Conservation (phyloP, 139 green algal genomes). For the Tetraselmis chui region DNA sequence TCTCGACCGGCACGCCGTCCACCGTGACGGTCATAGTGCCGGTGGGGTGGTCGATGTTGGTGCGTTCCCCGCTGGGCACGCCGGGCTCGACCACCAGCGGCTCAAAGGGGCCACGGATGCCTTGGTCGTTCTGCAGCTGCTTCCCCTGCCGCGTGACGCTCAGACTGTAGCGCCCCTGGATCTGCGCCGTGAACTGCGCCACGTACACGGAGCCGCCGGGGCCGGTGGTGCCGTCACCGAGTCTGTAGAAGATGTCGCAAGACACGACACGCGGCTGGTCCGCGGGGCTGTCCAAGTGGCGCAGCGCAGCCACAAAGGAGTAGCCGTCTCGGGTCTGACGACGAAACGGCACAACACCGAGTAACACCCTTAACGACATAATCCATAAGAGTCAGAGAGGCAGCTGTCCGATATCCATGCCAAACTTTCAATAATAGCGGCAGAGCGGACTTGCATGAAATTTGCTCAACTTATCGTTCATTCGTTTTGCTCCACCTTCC, state of each 20-base stretch:
- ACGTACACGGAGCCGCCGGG: background rate
- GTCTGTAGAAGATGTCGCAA: background rate
- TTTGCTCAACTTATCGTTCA: no score
- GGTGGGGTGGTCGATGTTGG: background rate
- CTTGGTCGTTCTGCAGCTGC: background rate
- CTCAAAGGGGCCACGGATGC: constrained; percentile 4
- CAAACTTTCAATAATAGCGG: no score
- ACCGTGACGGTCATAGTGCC: background rate
- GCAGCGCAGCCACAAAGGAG: background rate
- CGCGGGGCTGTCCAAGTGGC: background rate
- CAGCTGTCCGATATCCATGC: no score
- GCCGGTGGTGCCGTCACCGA: background rate
- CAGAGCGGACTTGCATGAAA: no score
- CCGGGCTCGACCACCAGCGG: background rate
- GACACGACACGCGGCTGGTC: background rate
- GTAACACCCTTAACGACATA: no score
- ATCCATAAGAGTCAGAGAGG: no score
- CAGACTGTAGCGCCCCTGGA: background rate
- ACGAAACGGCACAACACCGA: no score
- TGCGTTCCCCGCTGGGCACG: background rate
- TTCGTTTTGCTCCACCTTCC: no score
- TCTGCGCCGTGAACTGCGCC: background rate
- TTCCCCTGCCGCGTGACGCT: background rate
- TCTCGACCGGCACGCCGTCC: background rate
- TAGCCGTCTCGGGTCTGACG: background rate